Evolutionary conservation across 176 grass and related monocot genomes (phyloP), one percentile per base, ranked within the genome.

Genomic region (Saccharum officinarum): DNA sequence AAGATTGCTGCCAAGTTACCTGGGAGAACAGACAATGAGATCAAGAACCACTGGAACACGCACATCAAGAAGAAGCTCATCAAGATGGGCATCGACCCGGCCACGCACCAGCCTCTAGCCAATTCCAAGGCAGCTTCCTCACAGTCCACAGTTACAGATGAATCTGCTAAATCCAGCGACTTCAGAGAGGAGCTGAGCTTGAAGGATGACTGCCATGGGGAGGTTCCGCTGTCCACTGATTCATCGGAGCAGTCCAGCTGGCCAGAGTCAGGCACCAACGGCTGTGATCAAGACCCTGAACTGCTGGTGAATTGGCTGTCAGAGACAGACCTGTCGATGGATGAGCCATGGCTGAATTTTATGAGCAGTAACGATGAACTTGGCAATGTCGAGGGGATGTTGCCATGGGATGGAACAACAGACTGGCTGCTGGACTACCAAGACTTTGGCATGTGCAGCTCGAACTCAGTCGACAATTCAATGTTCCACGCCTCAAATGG

Each of bases 21-120:
- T 4, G 93, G 93, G 17, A 76, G 93, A 73, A 95, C 93, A 1
- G 92, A 94, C 44, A 97, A 97, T 37, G 94, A 97, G 76, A 97
- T 97, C 78, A 97, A 97, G 87, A 97, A 97, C 76, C 87, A 97
- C 70, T 97, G 94, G 94, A 97, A 97, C 77, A 97, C 94, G 0
- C 94, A 97, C 87, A 92, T 97, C 80, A 94, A 92, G 87, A 90
- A 93, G 87, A 97, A 97, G 74, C 94, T 97, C 49, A 7, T 95
- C 71, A 92, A 83, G 70, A 91, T 92, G 88, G 91, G 93, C 12
- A 83, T 95, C 7, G 86, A 95, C 89, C 93, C 93, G 0, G 80
- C 83, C 41, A 95, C 93, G 1, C 93, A 92, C 50, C 60, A 92
- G 71, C 88, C 79, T 73, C 57, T 95, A 39, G 4, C 23, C 55